phyloP scores from a whole-genome alignment of 768 basidiomycete species.

The Saitozyma podzolica region DNA sequence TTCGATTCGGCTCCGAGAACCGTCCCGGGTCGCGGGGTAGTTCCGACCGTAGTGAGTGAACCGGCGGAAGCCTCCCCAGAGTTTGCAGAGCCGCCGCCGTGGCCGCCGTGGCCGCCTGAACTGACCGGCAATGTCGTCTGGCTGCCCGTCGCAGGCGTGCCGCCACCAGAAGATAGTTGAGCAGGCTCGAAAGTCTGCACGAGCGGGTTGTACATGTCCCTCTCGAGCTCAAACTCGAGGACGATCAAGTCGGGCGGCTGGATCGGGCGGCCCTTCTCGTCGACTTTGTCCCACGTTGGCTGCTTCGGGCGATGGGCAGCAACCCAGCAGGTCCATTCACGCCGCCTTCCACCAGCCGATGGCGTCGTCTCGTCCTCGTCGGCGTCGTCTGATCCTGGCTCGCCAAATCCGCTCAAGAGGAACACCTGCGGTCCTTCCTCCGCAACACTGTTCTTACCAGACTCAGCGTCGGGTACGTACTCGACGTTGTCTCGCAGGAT shows the following conservation, averaged over 20 bases:
- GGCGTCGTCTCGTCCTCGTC: slow-evolving; percentile 50
- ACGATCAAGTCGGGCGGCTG: slow-evolving; percentile 58
- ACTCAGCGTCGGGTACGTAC: slow-evolving; percentile 62
- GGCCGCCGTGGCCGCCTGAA: too few relatives aligned
- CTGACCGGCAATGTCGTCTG: slow-evolving; percentile 8
- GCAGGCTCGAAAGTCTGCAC: slow-evolving; percentile 57
- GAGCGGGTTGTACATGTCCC: slow-evolving; percentile 68
- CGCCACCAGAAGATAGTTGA: slow-evolving; percentile 12
- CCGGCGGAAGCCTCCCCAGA: slow-evolving; percentile 18
- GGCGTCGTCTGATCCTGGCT: slow-evolving; percentile 58
- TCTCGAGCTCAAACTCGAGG: slow-evolving; percentile 77
- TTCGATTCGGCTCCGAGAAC: neutral
- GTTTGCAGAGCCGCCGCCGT: slow-evolving; percentile 4
- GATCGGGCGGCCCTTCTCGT: slow-evolving; percentile 59
- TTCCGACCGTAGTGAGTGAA: slow-evolving; percentile 29
- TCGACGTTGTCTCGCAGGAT: slow-evolving; percentile 73
- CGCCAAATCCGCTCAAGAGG: slow-evolving; percentile 68
- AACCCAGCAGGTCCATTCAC: slow-evolving; percentile 53
- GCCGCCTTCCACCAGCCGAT: slow-evolving; percentile 19
- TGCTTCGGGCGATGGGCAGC: slow-evolving; percentile 51
- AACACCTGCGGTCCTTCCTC: slow-evolving; percentile 57
- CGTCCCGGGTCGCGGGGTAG: slow-evolving; percentile 11
- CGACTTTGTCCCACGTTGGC: slow-evolving; percentile 34
- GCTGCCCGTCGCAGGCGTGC: slow-evolving; percentile 34
- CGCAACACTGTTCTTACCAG: slow-evolving; percentile 54